A percentile compares a stretch with the other conserved stretches of the same genome.
These are phyloP conservation scores for Moringa oleifera DNA, from an alignment of 345 rosid species.

Conservation along the genomic window DNA sequence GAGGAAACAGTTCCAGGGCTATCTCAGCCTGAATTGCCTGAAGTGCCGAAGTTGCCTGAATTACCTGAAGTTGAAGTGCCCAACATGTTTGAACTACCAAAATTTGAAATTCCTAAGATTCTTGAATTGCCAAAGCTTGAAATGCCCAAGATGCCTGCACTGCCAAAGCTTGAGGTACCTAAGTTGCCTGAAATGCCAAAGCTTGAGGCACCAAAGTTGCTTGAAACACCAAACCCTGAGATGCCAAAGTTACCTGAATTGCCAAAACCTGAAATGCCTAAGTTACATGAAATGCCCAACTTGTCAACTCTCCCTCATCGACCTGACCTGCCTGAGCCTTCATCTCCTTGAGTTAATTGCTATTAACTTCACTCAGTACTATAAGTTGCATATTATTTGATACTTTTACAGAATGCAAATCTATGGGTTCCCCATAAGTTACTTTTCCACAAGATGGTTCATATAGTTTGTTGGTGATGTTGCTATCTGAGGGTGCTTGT, in stretches of 20 bases:
- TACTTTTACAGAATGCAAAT: too few relatives aligned
- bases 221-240: conserved; percentile 12
- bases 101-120: conserved; percentile 4
- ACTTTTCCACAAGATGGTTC: too few relatives aligned
- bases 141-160: conserved; percentile 23
- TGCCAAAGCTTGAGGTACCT: conserved; percentile 7
- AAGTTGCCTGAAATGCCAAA: conserved; percentile 15
- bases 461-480: not conserved
- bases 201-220: conserved; percentile 13
- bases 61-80: conserved; percentile 4
- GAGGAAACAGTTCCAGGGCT: too few relatives aligned
- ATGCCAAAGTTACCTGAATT: conserved; percentile 15
- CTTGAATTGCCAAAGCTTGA: conserved; percentile 12
- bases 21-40: conserved; percentile 29
- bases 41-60: conserved; percentile 16
- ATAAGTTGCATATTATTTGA: too few relatives aligned
- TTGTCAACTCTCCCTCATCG: conserved; percentile 7
- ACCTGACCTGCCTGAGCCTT: conserved; percentile 13
- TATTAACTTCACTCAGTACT: too few relatives aligned
- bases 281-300: too few relatives aligned
- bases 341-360: too few relatives aligned
- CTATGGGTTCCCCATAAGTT: too few relatives aligned
- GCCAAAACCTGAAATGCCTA: conserved; percentile 6
- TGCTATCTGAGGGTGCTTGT: too few relatives aligned
- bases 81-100: conserved; percentile 3